A percentile compares a stretch with the other conserved stretches of the same genome.
Conservation (phyloP, 768 basidiomycete species). For the Tubosaeta sp. region DNA sequence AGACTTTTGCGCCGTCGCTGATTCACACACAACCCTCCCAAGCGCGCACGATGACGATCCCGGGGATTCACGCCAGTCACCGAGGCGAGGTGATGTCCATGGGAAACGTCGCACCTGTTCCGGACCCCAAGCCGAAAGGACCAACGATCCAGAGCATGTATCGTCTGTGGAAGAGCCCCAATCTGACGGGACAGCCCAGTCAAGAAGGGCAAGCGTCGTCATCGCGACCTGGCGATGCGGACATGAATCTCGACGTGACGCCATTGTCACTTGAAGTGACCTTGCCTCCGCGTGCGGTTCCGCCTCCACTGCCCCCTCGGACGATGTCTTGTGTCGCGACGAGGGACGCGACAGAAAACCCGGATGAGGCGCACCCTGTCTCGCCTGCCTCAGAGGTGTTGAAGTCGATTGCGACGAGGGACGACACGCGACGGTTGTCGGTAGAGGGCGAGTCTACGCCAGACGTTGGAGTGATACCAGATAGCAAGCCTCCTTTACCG, state of each 20-base stretch:
- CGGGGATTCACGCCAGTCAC: constrained; percentile 81
- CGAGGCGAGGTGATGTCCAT: constrained; percentile 84
- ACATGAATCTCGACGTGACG: constrained; percentile 26
- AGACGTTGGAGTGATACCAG: constrained; percentile 5
- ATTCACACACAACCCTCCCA: constrained; percentile 72
- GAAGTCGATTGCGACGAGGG: constrained; percentile 52
- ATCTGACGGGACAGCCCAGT: constrained; percentile 26
- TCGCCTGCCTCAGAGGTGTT: constrained; percentile 40
- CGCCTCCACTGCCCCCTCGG: constrained; percentile 42
- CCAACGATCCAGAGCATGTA: constrained; percentile 67
- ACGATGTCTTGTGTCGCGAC: constrained; percentile 31
- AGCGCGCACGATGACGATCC: constrained; percentile 80
- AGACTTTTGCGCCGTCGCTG: constrained; percentile 37
- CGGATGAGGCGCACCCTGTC: constrained; percentile 18
- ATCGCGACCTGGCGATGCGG: constrained; percentile 9
- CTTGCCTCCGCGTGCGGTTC: constrained; percentile 25
- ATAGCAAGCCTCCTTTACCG: constrained; percentile 32
- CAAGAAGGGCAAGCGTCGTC: constrained; percentile 11
- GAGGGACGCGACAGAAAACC: constrained; percentile 26
- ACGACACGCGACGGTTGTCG: constrained; percentile 32
- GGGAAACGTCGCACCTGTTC: constrained; percentile 59
- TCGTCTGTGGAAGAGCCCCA: constrained; percentile 66
- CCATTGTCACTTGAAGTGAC: constrained; percentile 26
- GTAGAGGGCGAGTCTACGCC: constrained; percentile 15
- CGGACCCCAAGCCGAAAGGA: constrained; percentile 39